A percentile compares a stretch with the other conserved stretches of the same genome.
Conservation (phyloP, 345 rosid species). For the Rhizophora mangle region DNA sequence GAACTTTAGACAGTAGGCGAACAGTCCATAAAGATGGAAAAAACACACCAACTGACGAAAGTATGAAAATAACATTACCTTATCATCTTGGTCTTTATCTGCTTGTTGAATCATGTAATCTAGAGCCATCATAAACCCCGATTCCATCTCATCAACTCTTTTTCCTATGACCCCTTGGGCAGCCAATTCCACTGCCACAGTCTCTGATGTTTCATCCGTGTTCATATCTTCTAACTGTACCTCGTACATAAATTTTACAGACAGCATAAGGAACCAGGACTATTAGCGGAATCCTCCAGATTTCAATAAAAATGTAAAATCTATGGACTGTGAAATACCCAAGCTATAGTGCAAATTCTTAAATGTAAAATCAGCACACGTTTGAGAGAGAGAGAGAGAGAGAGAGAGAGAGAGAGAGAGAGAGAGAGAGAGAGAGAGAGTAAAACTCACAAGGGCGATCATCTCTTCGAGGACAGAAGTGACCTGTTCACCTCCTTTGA, state of each 20-base stretch:
- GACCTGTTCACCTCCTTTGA: conserved; percentile 93
- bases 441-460: conserved; percentile 59
- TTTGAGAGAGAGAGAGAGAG: neutral
- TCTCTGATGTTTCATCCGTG: conserved; percentile 87
- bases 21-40: neutral
- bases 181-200: conserved; percentile 80
- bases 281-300: neutral
- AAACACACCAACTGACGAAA: neutral
- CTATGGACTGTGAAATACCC: no score
- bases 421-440: neutral
- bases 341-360: neutral
- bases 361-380: neutral
- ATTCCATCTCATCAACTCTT: conserved; percentile 91
- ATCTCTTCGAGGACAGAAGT: conserved; percentile 86
- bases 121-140: conserved; percentile 93
- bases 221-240: conserved; percentile 76
- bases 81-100: conserved; percentile 73
- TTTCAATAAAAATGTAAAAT: neutral
- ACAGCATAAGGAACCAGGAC: conserved; percentile 1
- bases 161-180: conserved; percentile 95
- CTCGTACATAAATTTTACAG: conserved; percentile 16
- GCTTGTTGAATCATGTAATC: conserved; percentile 93
- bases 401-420: neutral
- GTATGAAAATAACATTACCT: conserved; percentile 37
- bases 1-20: neutral